A percentile compares a stretch with the other conserved stretches of the same genome.
Conservation (phyloP, 306 rosid genomes). For the Sesbania bispinosa region DNA sequence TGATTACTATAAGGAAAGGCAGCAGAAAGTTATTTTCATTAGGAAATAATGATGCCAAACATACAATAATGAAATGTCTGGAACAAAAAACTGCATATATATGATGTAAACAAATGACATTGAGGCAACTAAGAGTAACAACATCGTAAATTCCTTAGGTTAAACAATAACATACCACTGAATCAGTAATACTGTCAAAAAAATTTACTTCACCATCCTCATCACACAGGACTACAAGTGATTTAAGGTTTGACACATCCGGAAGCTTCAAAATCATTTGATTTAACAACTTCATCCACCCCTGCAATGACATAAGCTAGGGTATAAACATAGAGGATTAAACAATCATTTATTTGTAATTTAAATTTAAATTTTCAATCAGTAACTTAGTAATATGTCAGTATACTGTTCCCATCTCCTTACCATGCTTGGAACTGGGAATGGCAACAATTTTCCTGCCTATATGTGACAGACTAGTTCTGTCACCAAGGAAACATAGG, state of each 20-base stretch:
- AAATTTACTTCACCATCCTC: constrained; percentile 69
- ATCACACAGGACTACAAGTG: constrained; percentile 52
- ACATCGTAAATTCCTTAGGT: neutral
- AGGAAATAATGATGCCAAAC: neutral
- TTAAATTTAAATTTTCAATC: neutral
- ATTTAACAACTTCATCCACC: constrained; percentile 73
- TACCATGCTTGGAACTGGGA: constrained; percentile 23
- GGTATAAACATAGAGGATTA: constrained; percentile 18
- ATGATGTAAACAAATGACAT: neutral
- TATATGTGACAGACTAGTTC: neutral
- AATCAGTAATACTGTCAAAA: constrained; percentile 68
- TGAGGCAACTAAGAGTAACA: neutral
- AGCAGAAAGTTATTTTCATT: neutral
- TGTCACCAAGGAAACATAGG: neutral
- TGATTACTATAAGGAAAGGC: neutral
- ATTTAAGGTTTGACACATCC: constrained; percentile 53
- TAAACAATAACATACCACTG: constrained; percentile 51
- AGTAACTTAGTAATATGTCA: neutral
- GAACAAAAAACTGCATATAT: neutral
- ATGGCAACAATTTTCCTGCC: neutral
- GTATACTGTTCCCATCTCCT: neutral
- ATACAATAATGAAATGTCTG: neutral
- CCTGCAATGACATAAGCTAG: constrained; percentile 52
- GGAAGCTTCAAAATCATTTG: constrained; percentile 87
- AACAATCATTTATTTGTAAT: neutral